Evolutionary conservation across 192 early-diverging fungal species (phyloP), one percentile per base, ranked within the genome.

Genomic region (Helicostylum pulchrum): DNA sequence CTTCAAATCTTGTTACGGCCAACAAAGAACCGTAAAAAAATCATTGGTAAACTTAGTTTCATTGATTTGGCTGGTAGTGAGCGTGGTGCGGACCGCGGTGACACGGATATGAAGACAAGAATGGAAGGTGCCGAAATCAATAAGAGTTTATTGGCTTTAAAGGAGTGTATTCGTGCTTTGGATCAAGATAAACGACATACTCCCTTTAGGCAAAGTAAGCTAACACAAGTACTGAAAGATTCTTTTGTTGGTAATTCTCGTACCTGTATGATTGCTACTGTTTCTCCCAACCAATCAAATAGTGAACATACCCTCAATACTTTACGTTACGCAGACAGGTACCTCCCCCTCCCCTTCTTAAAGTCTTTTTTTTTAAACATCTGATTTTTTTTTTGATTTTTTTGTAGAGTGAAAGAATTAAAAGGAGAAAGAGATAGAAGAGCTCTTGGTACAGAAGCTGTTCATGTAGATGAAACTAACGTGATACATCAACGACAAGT

Each of bases 61-160:
- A 98, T 99, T 58, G 97, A 99, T 77, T 79, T 99, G 64, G 97
- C 97, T 19, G 97, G 97, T 43, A 96, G 92, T 73, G 97, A 99
- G 74, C 88, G 97, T 39, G 97, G 97, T 36, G 91, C 97, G 5
- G 97, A 99, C 77, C 86, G 96, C 45, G 96, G 96, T 17, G 95
- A 97, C 21, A 80, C 94, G 3, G 89, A 97, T 76, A 82, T 88
- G 52, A 91, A 97, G 77, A 98, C 96, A 70, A 86, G 93, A 70
- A 95, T 95, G 95, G 97, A 99, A 71, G 97, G 96, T 12, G 92
- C 96, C 1, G 96, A 99, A 78, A 99, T 99, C 80, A 99, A 99
- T 83, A 98, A 98, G 76, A 94, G 93, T 72, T 80, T 99, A 65
- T 77, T 99, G 58, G 97, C 97, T 0, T 75, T 99, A 63, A 98